Base-by-base conservation (phyloP, 805 yeast genomes). In the Wickerhamiella alocasiicola region DNA sequence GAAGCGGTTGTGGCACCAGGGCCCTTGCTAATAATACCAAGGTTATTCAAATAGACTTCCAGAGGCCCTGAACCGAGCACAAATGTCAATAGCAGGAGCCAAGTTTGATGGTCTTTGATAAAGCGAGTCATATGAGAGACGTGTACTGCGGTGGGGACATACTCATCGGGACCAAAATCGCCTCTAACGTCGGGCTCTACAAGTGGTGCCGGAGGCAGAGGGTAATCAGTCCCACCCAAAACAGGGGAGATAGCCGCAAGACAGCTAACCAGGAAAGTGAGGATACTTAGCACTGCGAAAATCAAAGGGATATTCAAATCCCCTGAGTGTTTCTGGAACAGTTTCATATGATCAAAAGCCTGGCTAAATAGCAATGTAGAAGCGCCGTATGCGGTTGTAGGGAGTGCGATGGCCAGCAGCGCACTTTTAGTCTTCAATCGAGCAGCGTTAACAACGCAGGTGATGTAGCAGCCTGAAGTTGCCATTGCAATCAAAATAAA, bases 301-400 rank as follows among this genome's bases (percentile, higher is more conserved):
- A 52, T 33, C 2, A 37, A 27, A 7, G 41, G 41, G 12, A 37
- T 18, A 13, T 37, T 37, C 15, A 37, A 35, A n/a, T n/a, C n/a
- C 7, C 35, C 41, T 4, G 2, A 5, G 2, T 16, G 2, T 6
- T 18, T 42, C 9, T 43, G 20, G 17, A 18, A 5, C 7, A 33
- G 17, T 16, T 42, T 23, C 13, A 29, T 31, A n/a, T 31, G 33
- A 29, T 47, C 29, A 18, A 68, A 54, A 33, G 72, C 54, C 55
- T 76, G 85, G 0, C 94, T 70, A 3, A 81, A 79, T 36, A 87
- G 59, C 42, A 91, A 63, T 2, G 94, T 72, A 4, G 94, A 79
- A 23, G 84, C 53, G 1, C 97, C 98, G 57, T 80, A 87, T 47
- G 79, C 79, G 0, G 94, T 73, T 2, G 88, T 87, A 0, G 98